Evolutionary conservation across 805 yeast species (phyloP).

Genomic region (baker's yeast (Saccharomyces cerevisiae)): DNA sequence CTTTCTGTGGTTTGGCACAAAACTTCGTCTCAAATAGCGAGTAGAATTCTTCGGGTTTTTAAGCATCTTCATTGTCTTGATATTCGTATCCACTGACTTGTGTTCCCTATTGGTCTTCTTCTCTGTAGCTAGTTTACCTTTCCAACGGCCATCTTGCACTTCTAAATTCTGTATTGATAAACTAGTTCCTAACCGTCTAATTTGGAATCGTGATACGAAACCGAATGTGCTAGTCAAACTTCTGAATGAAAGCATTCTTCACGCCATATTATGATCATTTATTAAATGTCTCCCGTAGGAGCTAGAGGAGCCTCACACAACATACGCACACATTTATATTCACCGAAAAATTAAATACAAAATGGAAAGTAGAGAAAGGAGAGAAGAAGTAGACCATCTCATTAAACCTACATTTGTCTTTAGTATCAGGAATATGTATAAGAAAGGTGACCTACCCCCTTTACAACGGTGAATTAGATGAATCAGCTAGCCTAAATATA

Average conservation of each 20-base stretch:
- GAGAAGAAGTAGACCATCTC: neutral
- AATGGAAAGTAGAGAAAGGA: too few species aligned
- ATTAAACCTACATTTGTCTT: neutral
- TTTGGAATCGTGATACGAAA: neutral
- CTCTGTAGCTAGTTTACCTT: neutral
- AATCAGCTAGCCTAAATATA: neutral
- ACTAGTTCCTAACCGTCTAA: neutral
- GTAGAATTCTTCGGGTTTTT: conserved; percentile 11
- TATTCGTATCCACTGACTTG: neutral
- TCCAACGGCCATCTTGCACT: neutral
- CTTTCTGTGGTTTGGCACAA: conserved; percentile 7
- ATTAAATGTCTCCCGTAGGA: neutral
- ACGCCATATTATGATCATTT: neutral
- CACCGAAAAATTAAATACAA: neutral
- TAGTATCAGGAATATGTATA: neutral
- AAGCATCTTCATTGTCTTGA: conserved; percentile 12
- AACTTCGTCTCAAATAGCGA: conserved; percentile 14
- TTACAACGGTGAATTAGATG: too few species aligned
- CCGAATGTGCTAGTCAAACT: neutral
- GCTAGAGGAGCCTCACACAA: neutral
- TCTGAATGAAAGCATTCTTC: neutral
- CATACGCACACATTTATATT: neutral
- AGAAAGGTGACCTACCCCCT: neutral
- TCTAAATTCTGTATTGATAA: neutral
- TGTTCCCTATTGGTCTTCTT: neutral